phyloP scores from a whole-genome alignment of 1,284 basidiomycete genomes.

The Marasmius fiardii region DNA sequence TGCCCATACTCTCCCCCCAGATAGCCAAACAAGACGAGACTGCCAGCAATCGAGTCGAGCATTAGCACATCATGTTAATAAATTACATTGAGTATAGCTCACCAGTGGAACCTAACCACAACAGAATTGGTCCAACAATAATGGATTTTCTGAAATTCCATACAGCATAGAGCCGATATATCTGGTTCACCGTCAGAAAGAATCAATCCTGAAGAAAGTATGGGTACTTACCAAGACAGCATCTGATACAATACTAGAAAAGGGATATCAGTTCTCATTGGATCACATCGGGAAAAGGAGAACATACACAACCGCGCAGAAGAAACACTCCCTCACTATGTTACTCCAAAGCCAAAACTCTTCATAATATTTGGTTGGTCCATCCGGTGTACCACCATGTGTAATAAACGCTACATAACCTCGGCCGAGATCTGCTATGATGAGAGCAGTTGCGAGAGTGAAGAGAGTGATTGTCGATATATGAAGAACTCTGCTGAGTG shows the following conservation, averaged over 20 bases:
- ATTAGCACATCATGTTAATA: background rate
- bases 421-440: background rate
- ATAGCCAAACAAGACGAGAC: background rate
- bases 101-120: background rate
- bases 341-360: background rate
- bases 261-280: background rate
- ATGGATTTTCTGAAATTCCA: background rate
- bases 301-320: background rate
- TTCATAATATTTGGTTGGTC: background rate
- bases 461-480: background rate
- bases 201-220: background rate
- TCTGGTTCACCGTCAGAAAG: background rate
- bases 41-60: background rate
- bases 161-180: constrained; percentile 4
- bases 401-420: background rate
- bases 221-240: background rate
- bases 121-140: background rate
- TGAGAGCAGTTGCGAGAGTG: background rate
- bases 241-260: background rate
- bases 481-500: background rate
- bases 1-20: background rate
- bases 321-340: background rate
- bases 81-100: too few relatives aligned
- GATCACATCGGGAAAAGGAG: background rate
- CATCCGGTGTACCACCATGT: background rate